Evolutionary conservation across 495 filamentous ascomycete species (phyloP).

Genomic region (Aspergillus incahuasiensis): DNA sequence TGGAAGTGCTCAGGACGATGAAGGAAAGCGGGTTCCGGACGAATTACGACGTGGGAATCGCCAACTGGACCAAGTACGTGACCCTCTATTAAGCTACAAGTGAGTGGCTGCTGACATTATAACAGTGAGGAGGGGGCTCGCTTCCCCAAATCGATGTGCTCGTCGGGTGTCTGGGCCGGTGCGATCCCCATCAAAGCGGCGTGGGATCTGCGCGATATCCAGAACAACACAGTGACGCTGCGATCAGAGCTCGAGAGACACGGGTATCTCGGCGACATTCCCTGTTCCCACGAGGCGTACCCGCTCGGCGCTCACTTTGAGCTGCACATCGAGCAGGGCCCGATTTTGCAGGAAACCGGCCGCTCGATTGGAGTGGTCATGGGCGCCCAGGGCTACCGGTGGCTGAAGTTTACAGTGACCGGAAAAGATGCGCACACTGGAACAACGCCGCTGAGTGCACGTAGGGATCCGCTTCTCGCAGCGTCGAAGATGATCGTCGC

Average conservation of each 20-base stretch:
- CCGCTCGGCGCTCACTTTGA: slow-evolving; percentile 71
- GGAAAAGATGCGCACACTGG: slow-evolving; percentile 70
- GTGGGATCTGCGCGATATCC: slow-evolving; percentile 51
- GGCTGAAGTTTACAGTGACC: slow-evolving; percentile 56
- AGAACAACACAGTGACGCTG: slow-evolving; percentile 48
- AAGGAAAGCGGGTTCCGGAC: slow-evolving; percentile 60
- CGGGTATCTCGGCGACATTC: slow-evolving; percentile 56
- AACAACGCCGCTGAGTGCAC: slow-evolving; percentile 55
- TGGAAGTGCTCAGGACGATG: slow-evolving; percentile 65
- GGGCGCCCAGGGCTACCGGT: slow-evolving; percentile 59
- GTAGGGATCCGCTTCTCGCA: slow-evolving; percentile 57
- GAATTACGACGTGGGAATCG: slow-evolving; percentile 58
- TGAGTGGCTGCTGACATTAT: background rate
- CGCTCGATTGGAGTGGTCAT: slow-evolving; percentile 62
- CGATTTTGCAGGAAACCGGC: slow-evolving; percentile 53
- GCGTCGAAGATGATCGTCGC: slow-evolving; percentile 62
- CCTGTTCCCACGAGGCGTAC: slow-evolving; percentile 22
- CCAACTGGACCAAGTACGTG: slow-evolving; percentile 65
- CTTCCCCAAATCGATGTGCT: slow-evolving; percentile 71
- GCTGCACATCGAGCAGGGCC: slow-evolving; percentile 76
- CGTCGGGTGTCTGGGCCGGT: slow-evolving; percentile 70
- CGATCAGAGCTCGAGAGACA: slow-evolving; percentile 56
- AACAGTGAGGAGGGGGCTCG: slow-evolving; percentile 66
- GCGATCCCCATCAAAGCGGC: slow-evolving; percentile 34
- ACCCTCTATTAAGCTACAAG: background rate